Percentiles rank a stretch among this genome's conserved stretches.
Conservation (phyloP, 2,329 filamentous ascomycete genomes). For the Escovopsis weberi region DNA sequence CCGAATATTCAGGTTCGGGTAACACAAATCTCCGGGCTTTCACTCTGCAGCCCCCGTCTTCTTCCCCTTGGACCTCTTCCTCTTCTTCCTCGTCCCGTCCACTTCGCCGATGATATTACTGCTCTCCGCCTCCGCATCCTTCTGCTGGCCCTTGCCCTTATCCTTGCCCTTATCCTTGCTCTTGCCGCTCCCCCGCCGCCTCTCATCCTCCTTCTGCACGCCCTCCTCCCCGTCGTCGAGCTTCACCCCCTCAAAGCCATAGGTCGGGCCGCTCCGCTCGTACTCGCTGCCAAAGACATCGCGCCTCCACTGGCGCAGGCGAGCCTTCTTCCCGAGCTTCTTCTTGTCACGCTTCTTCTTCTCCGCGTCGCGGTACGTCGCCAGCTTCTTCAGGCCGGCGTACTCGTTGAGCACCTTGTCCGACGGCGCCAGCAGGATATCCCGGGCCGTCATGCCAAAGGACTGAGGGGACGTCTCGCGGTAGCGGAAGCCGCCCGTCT, state of each 20-base stretch:
- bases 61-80: conserved; percentile 35
- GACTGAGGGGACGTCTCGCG: conserved; percentile 82
- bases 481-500: conserved; percentile 55
- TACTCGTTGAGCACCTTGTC: conserved; percentile 81
- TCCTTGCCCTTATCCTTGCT: neutral
- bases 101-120: conserved; percentile 17
- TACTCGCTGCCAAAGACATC: conserved; percentile 47
- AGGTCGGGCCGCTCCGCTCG: conserved; percentile 41
- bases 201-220: conserved; percentile 3
- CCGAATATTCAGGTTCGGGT: no score
- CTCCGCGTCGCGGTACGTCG: conserved; percentile 71
- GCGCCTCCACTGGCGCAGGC: conserved; percentile 70
- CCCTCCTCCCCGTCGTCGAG: conserved; percentile 12
- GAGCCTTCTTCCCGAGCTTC: conserved; percentile 79
- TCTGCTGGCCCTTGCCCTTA: neutral
- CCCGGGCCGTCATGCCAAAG: conserved; percentile 77
- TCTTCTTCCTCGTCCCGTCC: conserved; percentile 27
- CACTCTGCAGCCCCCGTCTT: conserved; percentile 10
- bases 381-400: conserved; percentile 88
- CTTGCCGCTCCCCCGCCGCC: conserved; percentile 4
- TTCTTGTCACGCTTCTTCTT: conserved; percentile 87
- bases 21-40: neutral
- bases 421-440: conserved; percentile 78
- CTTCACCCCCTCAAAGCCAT: conserved; percentile 34
- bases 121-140: conserved; percentile 12